A percentile compares a stretch with the other conserved stretches of the same genome.
Conservation (phyloP, 768 basidiomycete species). For the Pisolithus sp. region DNA sequence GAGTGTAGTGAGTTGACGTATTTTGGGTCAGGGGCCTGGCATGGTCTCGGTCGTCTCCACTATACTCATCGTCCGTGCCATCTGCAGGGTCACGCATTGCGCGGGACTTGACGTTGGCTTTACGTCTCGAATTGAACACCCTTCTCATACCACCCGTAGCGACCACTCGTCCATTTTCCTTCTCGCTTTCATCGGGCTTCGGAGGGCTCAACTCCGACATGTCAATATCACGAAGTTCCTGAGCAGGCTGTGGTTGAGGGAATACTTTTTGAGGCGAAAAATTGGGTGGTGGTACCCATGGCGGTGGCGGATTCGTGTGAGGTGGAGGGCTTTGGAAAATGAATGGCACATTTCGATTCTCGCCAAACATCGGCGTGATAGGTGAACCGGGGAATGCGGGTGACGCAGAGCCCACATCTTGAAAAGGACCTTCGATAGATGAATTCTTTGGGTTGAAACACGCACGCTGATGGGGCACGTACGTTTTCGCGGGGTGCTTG, state of each 20-base stretch:
- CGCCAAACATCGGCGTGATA: slow-evolving; percentile 50
- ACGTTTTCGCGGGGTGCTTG: slow-evolving; percentile 66
- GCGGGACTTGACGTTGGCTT: slow-evolving; percentile 30
- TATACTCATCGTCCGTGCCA: slow-evolving; percentile 38
- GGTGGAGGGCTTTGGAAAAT: slow-evolving; percentile 56
- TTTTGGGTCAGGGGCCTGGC: slow-evolving; percentile 40
- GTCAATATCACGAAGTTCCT: slow-evolving; percentile 61
- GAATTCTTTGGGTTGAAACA: slow-evolving; percentile 15
- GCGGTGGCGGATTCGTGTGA: slow-evolving; percentile 36
- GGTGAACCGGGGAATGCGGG: slow-evolving; percentile 30
- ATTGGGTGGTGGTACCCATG: slow-evolving; percentile 61
- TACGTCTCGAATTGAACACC: slow-evolving; percentile 57
- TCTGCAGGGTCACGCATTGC: slow-evolving; percentile 24
- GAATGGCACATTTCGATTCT: slow-evolving; percentile 66
- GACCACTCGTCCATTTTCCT: slow-evolving; percentile 41
- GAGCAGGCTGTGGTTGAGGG: slow-evolving; percentile 31
- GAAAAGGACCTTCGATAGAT: slow-evolving; percentile 35
- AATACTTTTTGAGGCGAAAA: slow-evolving; percentile 58
- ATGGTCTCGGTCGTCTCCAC: slow-evolving; percentile 41
- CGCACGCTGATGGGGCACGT: slow-evolving; percentile 23
- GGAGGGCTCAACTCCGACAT: slow-evolving; percentile 70
- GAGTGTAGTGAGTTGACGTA: slow-evolving; percentile 75
- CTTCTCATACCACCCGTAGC: slow-evolving; percentile 61
- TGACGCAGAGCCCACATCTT: slow-evolving; percentile 36
- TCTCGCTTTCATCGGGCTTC: slow-evolving; percentile 36